Base-by-base conservation (phyloP, 345 rosid genomes). In the Salix arbutifolia region DNA sequence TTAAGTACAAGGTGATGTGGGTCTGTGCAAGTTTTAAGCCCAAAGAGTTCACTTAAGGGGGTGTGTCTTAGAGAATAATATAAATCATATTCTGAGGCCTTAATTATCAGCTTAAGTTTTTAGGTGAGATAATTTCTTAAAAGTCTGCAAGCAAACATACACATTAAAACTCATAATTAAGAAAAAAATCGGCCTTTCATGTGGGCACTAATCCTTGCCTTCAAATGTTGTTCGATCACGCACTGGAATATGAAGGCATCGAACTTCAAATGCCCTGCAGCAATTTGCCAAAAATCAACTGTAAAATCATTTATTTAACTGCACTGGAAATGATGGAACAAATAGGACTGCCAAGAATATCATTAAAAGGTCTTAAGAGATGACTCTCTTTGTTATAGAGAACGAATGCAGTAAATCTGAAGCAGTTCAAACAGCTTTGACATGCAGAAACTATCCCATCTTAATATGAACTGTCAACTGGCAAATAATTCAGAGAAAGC, bases 221-320 rank as follows among this genome's bases (percentile, higher is more conserved):
- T 89, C 88, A 68, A 89, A 91, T 35, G 96, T 88, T 40, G 94
- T 95, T 76, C 90, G 87, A 79, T 93, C 94, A 46, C 73, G 44
- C 68, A 88, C 89, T 21, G 98, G 98, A 85, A 95, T 83, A 79
- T 93, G 99, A 77, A 95, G 88, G 85, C 97, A 93, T 82, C 81
- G 78, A 76, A 93, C 92, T 82, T 93, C 87, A 85, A 95, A 93
- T 53, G 81, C 91, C 87, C 99, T 95, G 93, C 77, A 83, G 92
- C 77, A 83, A 65, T 42, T 61, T 60, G 44, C 67, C 46, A 72
- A 33, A 71, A 64, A 11, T 37, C 60, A 23, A 25, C 5, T 76
- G 58, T 46, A 65, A 70, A 72, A 75, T 56, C 42, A 46, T 25
- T 61, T 40, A 60, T 69, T 67, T 42, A 19, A 76, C 25, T 31